Base-by-base conservation (phyloP, 1,284 basidiomycete genomes). In the Heterobasidion parviporum region DNA sequence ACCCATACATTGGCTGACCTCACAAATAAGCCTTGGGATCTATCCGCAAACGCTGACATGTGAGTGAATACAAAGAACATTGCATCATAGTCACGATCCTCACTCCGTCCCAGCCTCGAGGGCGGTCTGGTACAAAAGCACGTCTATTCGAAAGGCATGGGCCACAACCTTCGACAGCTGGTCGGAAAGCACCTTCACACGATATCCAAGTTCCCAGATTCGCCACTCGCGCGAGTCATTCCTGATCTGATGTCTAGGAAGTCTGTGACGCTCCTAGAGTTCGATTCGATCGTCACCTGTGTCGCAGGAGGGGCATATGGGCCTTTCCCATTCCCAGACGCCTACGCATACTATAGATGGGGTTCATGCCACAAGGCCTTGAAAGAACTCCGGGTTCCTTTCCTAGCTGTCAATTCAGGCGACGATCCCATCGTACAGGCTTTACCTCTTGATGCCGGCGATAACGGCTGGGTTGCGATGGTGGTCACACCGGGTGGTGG, bases 351-450 rank as follows among this genome's bases (percentile, higher is more conserved):
- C 72, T 99, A 99, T 70, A 68, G 71, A 55, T 89, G 87, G 80
- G 86, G 82, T 10, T 73, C 77, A 6, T 76, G 74, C 57, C 74
- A 83, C 67, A 68, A 79, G 41, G 71, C 81, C 38, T 70, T 92
- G 18, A 69, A 70, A 52, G 72, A 79, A 55, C 76, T 92, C 57
- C 75, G 73, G 41, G 79, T 91, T 49, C 89, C 89, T 20, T 82
- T 89, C 65, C 78, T 99, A 8, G 85, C 88, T 8, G 79, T 99
- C 62, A 96, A 94, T 66, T 83, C 96, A 1, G 81, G 82, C 44
- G 95, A 99, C 70, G 96, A 99, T 71, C 97, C 97, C 2, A 84
- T 98, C 26, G 87, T 85, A 56, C 79, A 72, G 55, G 77, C 79
- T 56, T 72, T 86, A 46, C 89, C 84, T 3, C 74, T 79, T 60